Base-by-base conservation (phyloP, 2,329 filamentous ascomycete species). In the Bimuria novae-zelandiae region DNA sequence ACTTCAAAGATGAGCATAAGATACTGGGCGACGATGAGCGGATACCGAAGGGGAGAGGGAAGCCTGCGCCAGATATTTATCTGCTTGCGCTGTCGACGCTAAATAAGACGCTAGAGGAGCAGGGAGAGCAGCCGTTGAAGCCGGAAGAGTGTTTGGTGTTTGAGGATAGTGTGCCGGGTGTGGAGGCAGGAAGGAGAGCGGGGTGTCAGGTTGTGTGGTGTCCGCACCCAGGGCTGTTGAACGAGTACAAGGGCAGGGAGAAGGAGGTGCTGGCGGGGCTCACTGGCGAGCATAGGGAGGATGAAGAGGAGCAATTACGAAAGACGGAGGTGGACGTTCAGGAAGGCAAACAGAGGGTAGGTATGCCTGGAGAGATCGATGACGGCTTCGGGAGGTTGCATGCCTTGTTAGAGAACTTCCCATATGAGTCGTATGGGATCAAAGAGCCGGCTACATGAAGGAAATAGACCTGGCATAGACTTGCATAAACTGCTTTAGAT, bases 181-280 rank as follows among this genome's bases (percentile, higher is more conserved):
- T 97, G 2, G 94, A 99, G 76, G 86, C 91, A 2, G 94, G 92
- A 4, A 81, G 94, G 48, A 84, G 94, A 60, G 94, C 94, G 0
- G 93, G 93, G 0, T 97, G 97, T 93, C 86, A 93, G 61, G 92
- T 95, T 11, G 81, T 96, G 1, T 99, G 94, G 94, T 88, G 86
- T 63, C 94, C 94, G 21, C 92, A 97, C 75, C 84, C 86, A 1
- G 89, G 85, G 67, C 77, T 99, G 47, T 80, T 89, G 75, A 79
- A 84, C 47, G 89, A 93, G 71, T 96, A 90, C 64, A 77, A 80
- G 35, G 92, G 89, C 1, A 82, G 87, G 37, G 91, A 96, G 77
- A 82, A 82, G 10, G 84, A 92, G 70, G 90, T 99, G 2, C 77
- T 99, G 19, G 93, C 94, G 0, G 94, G 92, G 0, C 77, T 85